A percentile compares a stretch with the other conserved stretches of the same genome.
Evolutionary conservation across 805 yeast species (phyloP).

Genomic region (Spathaspora gorwiae): DNA sequence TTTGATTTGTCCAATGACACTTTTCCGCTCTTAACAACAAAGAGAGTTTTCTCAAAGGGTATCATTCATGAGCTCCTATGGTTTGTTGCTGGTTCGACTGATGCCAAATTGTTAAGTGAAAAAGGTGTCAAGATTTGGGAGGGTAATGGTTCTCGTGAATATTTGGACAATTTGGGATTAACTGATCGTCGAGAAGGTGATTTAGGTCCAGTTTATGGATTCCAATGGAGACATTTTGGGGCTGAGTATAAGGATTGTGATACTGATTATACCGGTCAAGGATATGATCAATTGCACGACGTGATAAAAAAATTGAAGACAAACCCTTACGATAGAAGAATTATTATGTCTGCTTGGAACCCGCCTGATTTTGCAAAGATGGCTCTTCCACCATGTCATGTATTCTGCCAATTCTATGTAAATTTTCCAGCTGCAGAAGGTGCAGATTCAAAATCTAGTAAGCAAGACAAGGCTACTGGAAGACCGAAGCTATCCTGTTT

Average conservation of each 20-base stretch:
- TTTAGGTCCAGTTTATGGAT: constrained; percentile 97
- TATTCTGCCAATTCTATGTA: constrained; percentile 92
- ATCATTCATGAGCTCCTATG: constrained; percentile 86
- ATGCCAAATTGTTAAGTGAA: constrained; percentile 71
- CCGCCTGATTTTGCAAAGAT: constrained; percentile 89
- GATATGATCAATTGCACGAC: constrained; percentile 83
- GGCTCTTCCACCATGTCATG: constrained; percentile 99
- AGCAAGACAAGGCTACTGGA: constrained; percentile 8
- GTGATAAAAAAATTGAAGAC: constrained; percentile 75
- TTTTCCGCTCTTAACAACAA: constrained; percentile 90
- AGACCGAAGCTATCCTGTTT: constrained; percentile 79
- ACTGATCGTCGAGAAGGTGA: constrained; percentile 84
- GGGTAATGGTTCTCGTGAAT: constrained; percentile 94
- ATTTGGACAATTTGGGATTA: constrained; percentile 77
- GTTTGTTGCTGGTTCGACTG: constrained; percentile 89
- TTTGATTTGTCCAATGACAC: constrained; percentile 67
- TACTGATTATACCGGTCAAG: constrained; percentile 80
- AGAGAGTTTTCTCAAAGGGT: constrained; percentile 84
- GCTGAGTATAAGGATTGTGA: constrained; percentile 87
- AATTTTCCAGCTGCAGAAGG: constrained; percentile 58
- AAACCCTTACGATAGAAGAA: constrained; percentile 92
- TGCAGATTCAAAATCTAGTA: constrained; percentile 14
- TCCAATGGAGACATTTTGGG: constrained; percentile 99
- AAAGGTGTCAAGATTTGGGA: constrained; percentile 98
- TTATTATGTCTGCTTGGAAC: constrained; percentile 96